Conservation (phyloP, 192 early-diverging fungal genomes). For the Chytriomyces sp. region DNA sequence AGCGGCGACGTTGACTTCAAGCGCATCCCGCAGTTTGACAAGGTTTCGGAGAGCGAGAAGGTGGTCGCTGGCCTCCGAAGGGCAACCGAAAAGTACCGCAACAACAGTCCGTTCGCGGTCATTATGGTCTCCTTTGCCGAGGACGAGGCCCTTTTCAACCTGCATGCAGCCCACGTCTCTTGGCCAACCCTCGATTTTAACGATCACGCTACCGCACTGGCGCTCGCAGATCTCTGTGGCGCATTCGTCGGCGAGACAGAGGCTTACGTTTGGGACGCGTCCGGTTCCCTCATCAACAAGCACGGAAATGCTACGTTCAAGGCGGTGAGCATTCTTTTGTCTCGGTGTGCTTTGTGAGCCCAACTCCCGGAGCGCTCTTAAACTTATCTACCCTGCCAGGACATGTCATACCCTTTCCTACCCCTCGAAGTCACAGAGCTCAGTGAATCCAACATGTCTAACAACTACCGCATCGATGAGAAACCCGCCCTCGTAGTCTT, state of each 20-base stretch:
- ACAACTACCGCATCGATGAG: not conserved
- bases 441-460: constrained; percentile 1
- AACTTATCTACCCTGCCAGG: not conserved
- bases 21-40: too few relatives aligned
- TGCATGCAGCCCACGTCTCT: not conserved
- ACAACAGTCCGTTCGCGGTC: too few relatives aligned
- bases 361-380: not conserved
- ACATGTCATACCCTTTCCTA: not conserved
- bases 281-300: not conserved
- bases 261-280: not conserved
- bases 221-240: not conserved
- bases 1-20: too few relatives aligned
- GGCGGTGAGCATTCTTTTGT: not conserved
- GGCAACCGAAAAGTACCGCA: too few relatives aligned
- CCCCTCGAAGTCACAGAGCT: constrained; percentile 3
- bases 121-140: not conserved
- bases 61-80: too few relatives aligned
- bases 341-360: not conserved
- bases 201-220: not conserved
- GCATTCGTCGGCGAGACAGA: not conserved
- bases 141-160: not conserved
- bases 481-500: constrained; percentile 8
- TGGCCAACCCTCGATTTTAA: not conserved
- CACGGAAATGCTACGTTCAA: not conserved
- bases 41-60: too few relatives aligned